These are phyloP conservation scores for Vitis hybrid DNA, from an alignment of 177 flowering plant species.

Conservation along the genomic window DNA sequence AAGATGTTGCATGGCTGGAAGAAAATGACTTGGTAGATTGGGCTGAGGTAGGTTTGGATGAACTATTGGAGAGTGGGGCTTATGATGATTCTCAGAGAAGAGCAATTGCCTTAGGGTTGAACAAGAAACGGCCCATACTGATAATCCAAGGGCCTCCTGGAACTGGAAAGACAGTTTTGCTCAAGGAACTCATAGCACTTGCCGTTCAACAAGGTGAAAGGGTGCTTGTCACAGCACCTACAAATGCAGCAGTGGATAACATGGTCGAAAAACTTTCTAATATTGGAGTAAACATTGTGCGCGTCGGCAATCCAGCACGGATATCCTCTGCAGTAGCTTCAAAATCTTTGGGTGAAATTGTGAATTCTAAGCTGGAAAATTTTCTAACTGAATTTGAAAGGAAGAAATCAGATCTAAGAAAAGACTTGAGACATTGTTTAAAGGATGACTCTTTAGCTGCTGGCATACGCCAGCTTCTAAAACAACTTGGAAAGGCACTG, in stretches of 20 bases:
- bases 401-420: constrained; percentile 77
- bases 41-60: constrained; percentile 48
- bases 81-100: constrained; percentile 68
- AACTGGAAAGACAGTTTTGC: constrained; percentile 85
- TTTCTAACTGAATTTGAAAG: constrained; percentile 65
- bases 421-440: constrained; percentile 69
- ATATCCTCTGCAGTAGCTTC: constrained; percentile 80
- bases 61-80: constrained; percentile 16
- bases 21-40: constrained; percentile 56
- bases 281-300: constrained; percentile 64
- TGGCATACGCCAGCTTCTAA: constrained; percentile 92
- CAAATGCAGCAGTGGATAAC: constrained; percentile 95
- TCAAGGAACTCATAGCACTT: constrained; percentile 64
- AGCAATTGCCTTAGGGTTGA: constrained; percentile 76
- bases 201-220: constrained; percentile 81
- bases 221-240: constrained; percentile 96
- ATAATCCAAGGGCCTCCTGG: constrained; percentile 91
- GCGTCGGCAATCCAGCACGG: constrained; percentile 93
- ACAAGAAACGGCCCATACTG: constrained; percentile 72
- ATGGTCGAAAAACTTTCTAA: constrained; percentile 83
- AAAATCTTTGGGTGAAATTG: constrained; percentile 73
- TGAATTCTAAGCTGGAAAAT: constrained; percentile 56
- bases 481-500: constrained; percentile 73
- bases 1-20: constrained; percentile 65
- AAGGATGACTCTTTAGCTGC: constrained; percentile 91